phyloP scores from a whole-genome alignment of 345 rosid species.

The Melastoma malabathricum region DNA sequence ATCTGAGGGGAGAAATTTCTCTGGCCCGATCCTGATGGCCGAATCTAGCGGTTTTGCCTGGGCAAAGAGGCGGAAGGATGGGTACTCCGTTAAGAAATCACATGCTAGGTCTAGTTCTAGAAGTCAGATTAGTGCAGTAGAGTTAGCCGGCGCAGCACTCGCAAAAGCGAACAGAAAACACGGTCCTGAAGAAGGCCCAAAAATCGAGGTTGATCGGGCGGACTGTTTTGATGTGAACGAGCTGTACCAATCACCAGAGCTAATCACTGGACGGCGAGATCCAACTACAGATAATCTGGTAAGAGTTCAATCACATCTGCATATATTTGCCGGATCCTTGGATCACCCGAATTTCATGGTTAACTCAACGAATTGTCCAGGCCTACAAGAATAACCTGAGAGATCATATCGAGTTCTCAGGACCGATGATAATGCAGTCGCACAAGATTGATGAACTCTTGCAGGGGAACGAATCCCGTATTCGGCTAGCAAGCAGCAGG shows the following conservation, averaged over 20 bases:
- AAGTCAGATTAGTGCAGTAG: conserved; percentile 10
- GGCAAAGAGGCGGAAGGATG: conserved; percentile 18
- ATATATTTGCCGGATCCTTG: no score
- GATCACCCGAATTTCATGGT: no score
- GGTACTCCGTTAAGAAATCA: conserved; percentile 4
- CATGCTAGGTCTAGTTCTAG: conserved; percentile 8
- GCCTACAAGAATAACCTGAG: no score
- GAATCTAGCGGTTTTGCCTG: conserved; percentile 42
- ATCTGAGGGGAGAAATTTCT: conserved; percentile 22
- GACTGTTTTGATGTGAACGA: no score
- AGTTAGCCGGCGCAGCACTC: conserved; percentile 4
- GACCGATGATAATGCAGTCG: conserved; percentile 5
- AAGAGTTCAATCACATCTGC: no score
- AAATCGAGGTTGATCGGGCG: no score
- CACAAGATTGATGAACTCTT: conserved; percentile 7
- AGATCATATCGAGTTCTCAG: conserved; percentile 5
- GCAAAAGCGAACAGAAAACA: not conserved
- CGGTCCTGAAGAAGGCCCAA: no score
- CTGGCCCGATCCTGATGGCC: conserved; percentile 28
- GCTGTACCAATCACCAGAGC: no score
- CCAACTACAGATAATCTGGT: no score
- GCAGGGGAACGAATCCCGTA: conserved; percentile 9
- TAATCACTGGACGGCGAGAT: no score
- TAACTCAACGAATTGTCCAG: no score
- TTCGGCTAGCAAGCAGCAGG: conserved; percentile 5